Conservation (phyloP, 495 filamentous ascomycete species). For the Clavariopsis aquatica region DNA sequence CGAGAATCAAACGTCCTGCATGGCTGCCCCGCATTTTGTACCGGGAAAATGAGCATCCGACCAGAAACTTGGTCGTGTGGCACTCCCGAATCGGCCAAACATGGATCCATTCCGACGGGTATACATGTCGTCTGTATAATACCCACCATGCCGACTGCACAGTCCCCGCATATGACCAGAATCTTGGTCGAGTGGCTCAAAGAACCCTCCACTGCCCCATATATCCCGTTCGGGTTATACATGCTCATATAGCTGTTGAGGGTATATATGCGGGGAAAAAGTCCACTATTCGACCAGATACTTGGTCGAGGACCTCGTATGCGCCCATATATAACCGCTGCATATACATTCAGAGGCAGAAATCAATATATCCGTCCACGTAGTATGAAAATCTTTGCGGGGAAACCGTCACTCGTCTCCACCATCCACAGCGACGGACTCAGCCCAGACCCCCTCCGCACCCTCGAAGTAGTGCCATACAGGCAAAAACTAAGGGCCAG, state of each 20-base stretch:
- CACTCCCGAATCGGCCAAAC: neutral
- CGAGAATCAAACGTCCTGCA: neutral
- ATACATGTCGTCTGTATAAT: neutral
- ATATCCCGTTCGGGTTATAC: neutral
- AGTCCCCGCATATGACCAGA: neutral
- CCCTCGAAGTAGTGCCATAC: neutral
- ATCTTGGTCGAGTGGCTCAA: conserved; percentile 11
- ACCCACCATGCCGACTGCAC: neutral
- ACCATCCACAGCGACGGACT: conserved; percentile 13
- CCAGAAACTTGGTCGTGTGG: conserved; percentile 1
- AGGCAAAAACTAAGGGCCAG: neutral
- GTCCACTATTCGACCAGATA: neutral
- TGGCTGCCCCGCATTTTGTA: conserved; percentile 8
- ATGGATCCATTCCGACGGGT: neutral
- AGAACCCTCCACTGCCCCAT: neutral
- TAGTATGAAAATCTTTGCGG: conserved; percentile 28
- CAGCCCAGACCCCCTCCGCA: neutral
- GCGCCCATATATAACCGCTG: neutral
- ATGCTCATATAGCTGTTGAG: neutral
- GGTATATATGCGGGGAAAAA: no score
- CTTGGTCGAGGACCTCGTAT: conserved; percentile 2
- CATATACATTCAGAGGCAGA: neutral
- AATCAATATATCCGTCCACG: neutral
- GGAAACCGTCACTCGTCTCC: conserved; percentile 26
- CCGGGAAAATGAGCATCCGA: conserved; percentile 25